Evolutionary conservation across 1,284 basidiomycete genomes (phyloP).

Genomic region (Malassezia furfur): DNA sequence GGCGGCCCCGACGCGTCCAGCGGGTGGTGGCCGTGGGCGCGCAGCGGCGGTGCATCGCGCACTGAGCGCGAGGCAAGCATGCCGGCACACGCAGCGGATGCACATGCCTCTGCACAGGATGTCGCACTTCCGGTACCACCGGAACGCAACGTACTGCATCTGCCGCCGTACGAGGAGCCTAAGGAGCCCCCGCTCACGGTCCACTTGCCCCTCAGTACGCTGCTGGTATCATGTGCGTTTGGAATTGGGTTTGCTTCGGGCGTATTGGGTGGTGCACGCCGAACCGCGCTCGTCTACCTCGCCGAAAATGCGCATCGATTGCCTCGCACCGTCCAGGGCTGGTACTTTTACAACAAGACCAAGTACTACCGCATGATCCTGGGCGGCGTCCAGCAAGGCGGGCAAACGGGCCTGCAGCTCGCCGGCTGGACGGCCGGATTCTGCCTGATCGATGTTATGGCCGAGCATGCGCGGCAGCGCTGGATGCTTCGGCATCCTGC

Average conservation of each 20-base stretch:
- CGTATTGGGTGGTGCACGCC: slow-evolving; percentile 24
- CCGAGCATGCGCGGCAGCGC: slow-evolving; percentile 2
- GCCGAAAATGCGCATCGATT: slow-evolving; percentile 45
- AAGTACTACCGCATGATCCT: slow-evolving; percentile 45
- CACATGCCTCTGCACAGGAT: too few relatives aligned
- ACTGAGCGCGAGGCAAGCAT: too few relatives aligned
- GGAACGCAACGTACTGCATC: too few relatives aligned
- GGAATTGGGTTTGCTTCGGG: slow-evolving; percentile 35
- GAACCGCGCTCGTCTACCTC: slow-evolving; percentile 38
- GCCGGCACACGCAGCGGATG: too few relatives aligned
- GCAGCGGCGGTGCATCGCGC: neutral
- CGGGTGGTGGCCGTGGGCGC: neutral
- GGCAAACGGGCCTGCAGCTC: slow-evolving; percentile 25
- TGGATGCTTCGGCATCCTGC: neutral
- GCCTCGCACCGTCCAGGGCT: slow-evolving; percentile 45
- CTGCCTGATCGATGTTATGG: slow-evolving; percentile 26
- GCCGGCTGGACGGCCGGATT: slow-evolving; percentile 33
- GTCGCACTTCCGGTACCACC: too few relatives aligned
- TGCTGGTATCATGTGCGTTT: slow-evolving; percentile 22
- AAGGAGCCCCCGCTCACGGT: neutral
- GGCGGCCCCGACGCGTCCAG: too few relatives aligned
- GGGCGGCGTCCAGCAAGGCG: slow-evolving; percentile 29
- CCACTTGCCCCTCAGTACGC: slow-evolving; percentile 11
- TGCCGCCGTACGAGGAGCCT: neutral
- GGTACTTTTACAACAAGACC: slow-evolving; percentile 49